phyloP scores from a whole-genome alignment of 1,284 basidiomycete genomes.

The Puccinia novopanici region DNA sequence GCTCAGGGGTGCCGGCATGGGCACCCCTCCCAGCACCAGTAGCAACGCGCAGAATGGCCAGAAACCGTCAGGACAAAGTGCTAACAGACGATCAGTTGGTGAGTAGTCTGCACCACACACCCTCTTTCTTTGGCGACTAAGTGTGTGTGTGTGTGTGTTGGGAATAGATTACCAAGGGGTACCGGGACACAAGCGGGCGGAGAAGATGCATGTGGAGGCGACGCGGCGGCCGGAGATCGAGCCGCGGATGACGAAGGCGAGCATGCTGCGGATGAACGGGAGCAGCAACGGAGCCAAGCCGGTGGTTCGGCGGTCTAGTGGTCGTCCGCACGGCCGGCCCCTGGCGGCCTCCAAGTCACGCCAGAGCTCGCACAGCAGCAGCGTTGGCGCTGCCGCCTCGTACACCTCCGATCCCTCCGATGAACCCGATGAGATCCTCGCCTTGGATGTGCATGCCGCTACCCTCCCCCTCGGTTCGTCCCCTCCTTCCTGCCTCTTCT shows the following conservation, averaged over 20 bases:
- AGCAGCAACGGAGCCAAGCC: neutral
- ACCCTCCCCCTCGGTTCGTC: neutral
- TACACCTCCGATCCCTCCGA: too few relatives aligned
- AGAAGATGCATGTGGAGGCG: conserved; percentile 34
- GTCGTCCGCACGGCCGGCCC: too few relatives aligned
- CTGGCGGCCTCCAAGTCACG: too few relatives aligned
- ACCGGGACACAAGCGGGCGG: conserved; percentile 28
- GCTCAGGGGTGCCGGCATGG: neutral
- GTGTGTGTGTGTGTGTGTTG: neutral
- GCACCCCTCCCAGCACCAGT: neutral
- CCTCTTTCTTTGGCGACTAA: neutral
- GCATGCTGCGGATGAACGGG: neutral
- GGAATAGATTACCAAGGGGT: conserved; percentile 1
- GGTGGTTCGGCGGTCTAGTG: too few relatives aligned
- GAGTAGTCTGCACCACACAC: neutral
- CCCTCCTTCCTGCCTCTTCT: neutral
- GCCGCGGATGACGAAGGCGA: conserved; percentile 13
- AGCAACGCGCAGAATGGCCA: neutral
- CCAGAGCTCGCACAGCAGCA: too few relatives aligned
- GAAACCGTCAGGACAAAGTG: neutral
- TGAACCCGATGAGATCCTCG: too few relatives aligned
- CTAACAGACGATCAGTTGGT: neutral
- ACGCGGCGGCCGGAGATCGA: conserved; percentile 5
- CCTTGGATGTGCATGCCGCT: neutral
- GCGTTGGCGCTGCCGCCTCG: too few relatives aligned